These are phyloP conservation scores for Dothiorella sarmentorum DNA, from an alignment of 2,329 filamentous ascomycete species.

Conservation along the genomic window DNA sequence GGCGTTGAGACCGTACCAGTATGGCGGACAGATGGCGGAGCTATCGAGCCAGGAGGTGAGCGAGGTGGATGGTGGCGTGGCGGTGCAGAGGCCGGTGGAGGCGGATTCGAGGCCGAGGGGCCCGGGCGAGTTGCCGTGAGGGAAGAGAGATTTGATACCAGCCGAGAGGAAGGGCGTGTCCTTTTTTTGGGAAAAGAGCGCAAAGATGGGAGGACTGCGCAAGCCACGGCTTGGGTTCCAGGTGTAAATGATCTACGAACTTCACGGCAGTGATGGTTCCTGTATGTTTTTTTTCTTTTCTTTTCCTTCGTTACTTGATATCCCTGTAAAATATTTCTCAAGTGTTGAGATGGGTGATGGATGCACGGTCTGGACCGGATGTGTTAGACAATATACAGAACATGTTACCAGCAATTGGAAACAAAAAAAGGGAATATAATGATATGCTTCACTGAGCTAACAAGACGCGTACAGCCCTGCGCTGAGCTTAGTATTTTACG, in stretches of 20 bases:
- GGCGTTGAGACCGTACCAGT: not conserved
- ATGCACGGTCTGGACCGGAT: no score
- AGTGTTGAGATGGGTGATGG: no score
- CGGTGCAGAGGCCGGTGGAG: not conserved
- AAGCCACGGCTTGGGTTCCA: not conserved
- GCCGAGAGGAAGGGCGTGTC: not conserved
- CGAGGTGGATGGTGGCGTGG: conserved; percentile 7
- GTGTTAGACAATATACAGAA: no score
- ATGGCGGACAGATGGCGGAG: no score
- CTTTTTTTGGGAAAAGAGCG: not conserved
- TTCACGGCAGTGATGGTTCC: not conserved
- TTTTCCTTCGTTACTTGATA: not conserved
- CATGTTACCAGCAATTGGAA: no score
- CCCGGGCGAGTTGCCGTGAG: conserved; percentile 2
- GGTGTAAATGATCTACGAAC: not conserved
- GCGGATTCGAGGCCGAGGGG: not conserved
- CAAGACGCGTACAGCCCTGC: no score
- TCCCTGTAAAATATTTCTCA: not conserved
- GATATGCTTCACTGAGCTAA: no score
- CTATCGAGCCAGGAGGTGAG: no score
- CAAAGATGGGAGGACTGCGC: not conserved
- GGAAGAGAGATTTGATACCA: not conserved
- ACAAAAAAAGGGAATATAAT: no score
- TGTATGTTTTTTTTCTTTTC: not conserved
- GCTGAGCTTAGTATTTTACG: no score